These are phyloP conservation scores for Jamesozyma spencerorum DNA, from an alignment of 805 yeast species.

Conservation along the genomic window DNA sequence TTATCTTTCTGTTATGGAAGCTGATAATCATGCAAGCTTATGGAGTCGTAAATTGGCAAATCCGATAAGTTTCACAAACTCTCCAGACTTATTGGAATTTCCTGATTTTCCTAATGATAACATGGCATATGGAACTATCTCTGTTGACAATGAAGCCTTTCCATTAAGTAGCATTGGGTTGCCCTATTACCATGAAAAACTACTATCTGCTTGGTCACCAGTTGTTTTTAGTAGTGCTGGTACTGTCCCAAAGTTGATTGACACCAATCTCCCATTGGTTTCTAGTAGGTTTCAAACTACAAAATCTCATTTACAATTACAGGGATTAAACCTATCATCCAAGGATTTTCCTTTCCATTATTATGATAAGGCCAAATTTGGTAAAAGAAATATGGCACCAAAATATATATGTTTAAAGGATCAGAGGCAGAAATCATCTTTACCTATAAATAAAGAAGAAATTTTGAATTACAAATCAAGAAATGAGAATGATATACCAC, in stretches of 20 bases:
- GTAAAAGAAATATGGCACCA: conserved; percentile 42
- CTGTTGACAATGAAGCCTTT: conserved; percentile 36
- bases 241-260: conserved; percentile 46
- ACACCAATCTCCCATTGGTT: conserved; percentile 24
- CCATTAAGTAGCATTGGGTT: conserved; percentile 72
- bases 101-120: conserved; percentile 40
- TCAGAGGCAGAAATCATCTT: conserved; percentile 15
- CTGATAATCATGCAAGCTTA: conserved; percentile 38
- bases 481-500: conserved; percentile 45
- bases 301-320: conserved; percentile 4
- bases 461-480: conserved; percentile 19
- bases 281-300: conserved; percentile 1
- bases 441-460: conserved; percentile 12
- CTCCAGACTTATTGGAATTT: conserved; percentile 41
- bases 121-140: conserved; percentile 19
- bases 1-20: conserved; percentile 60
- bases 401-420: conserved; percentile 35
- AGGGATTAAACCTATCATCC: conserved; percentile 13
- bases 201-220: conserved; percentile 76
- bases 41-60: conserved; percentile 24
- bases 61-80: conserved; percentile 22
- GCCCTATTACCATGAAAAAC: conserved; percentile 72
- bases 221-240: conserved; percentile 54
- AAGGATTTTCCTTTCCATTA: conserved; percentile 36
- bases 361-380: conserved; percentile 50